Evolutionary conservation across 2,329 filamentous ascomycete genomes (phyloP).

Genomic region (Zasmidium angulare): DNA sequence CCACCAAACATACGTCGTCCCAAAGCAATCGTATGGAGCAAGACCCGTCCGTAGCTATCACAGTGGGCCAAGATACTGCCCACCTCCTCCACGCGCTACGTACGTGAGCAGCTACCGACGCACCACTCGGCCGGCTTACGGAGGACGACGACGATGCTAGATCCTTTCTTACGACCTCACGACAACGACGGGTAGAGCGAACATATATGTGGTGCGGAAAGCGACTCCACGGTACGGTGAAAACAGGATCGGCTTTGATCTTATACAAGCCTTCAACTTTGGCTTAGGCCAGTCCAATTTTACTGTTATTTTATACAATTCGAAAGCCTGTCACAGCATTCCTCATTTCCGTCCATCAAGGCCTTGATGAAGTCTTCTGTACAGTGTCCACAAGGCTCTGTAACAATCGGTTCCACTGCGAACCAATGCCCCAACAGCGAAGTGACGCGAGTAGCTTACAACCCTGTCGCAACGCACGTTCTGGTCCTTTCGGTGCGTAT

Average conservation of each 20-base stretch:
- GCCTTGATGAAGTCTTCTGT: neutral
- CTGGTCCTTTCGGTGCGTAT: slow-evolving; percentile 39
- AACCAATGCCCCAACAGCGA: slow-evolving; percentile 20
- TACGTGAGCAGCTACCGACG: neutral
- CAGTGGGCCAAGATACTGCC: neutral
- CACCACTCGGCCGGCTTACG: neutral
- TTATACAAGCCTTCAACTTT: too few relatives aligned
- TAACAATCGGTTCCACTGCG: slow-evolving; percentile 2
- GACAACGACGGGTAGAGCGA: neutral
- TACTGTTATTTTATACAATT: neutral
- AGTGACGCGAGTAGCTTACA: slow-evolving; percentile 35
- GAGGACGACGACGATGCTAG: neutral
- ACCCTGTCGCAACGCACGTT: slow-evolving; percentile 40
- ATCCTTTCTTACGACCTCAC: neutral
- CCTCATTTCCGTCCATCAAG: neutral
- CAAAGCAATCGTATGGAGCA: neutral
- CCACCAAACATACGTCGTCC: neutral
- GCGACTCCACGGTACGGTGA: too few relatives aligned
- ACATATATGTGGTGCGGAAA: too few relatives aligned
- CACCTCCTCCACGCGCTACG: neutral
- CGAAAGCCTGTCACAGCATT: neutral
- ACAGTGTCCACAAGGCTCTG: neutral
- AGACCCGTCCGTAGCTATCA: neutral
- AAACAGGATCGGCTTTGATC: too few relatives aligned
- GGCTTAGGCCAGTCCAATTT: too few relatives aligned